phyloP scores from a whole-genome alignment of 176 grass and related monocot species.

The Microstegium vimineum region DNA sequence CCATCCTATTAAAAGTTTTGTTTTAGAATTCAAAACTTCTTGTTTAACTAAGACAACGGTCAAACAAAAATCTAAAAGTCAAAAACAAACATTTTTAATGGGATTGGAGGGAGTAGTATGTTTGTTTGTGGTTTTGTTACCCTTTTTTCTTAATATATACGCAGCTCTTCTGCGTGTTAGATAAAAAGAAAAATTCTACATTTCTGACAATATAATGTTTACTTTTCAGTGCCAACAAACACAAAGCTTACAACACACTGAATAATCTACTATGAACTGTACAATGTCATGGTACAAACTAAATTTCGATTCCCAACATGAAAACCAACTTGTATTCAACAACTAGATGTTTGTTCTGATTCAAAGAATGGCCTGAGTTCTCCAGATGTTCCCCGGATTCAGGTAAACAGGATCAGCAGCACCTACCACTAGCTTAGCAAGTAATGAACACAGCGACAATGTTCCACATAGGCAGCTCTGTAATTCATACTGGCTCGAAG shows the following conservation, averaged over 20 bases:
- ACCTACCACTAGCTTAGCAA: neutral
- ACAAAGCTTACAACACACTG: neutral
- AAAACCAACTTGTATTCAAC: neutral
- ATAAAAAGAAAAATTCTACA: too few relatives aligned
- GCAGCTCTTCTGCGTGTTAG: too few relatives aligned
- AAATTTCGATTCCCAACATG: neutral
- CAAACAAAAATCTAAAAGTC: too few relatives aligned
- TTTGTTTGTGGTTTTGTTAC: too few relatives aligned
- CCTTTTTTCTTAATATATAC: too few relatives aligned
- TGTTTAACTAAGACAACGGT: too few relatives aligned
- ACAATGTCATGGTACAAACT: conserved; percentile 1
- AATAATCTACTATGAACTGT: neutral
- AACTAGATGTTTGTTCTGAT: neutral
- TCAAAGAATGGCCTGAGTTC: neutral
- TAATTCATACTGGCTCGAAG: neutral
- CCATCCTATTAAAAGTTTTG: too few relatives aligned
- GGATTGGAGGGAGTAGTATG: too few relatives aligned
- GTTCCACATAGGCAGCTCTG: neutral
- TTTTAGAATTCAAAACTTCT: too few relatives aligned
- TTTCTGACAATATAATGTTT: neutral
- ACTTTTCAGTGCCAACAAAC: neutral
- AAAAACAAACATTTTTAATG: too few relatives aligned
- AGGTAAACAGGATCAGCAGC: neutral
- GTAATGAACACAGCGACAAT: neutral
- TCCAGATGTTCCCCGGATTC: neutral